phyloP scores from a whole-genome alignment of 768 basidiomycete species.

The Lactarius pseudohatsudake region DNA sequence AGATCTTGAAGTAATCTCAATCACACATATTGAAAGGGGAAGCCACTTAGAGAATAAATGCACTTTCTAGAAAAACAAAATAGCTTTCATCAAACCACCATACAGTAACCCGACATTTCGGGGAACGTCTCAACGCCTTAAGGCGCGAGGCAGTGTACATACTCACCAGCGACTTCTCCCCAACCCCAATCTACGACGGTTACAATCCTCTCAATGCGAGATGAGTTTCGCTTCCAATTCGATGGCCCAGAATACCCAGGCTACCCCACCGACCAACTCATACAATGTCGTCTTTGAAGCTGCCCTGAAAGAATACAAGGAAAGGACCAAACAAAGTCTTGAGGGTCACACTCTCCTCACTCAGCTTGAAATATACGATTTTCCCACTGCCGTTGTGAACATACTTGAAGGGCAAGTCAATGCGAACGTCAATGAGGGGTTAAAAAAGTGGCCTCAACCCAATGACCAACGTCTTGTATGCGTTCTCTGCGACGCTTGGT shows the following conservation, averaged over 20 bases:
- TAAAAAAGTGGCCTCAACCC: too few relatives aligned
- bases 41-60: not conserved
- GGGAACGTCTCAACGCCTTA: too few relatives aligned
- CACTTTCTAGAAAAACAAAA: not conserved
- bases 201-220: not conserved
- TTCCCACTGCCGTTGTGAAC: too few relatives aligned
- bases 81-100: not conserved
- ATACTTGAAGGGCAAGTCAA: too few relatives aligned
- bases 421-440: too few relatives aligned
- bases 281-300: not conserved
- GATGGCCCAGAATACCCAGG: not conserved
- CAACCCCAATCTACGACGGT: not conserved
- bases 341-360: not conserved
- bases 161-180: not conserved
- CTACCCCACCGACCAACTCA: not conserved
- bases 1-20: not conserved
- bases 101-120: too few relatives aligned
- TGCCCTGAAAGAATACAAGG: too few relatives aligned
- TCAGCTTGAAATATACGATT: not conserved
- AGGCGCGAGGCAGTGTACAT: not conserved
- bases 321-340: not conserved
- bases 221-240: not conserved
- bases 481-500: too few relatives aligned
- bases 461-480: too few relatives aligned
- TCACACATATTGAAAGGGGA: not conserved